These are phyloP conservation scores for Paspalum notatum DNA, from an alignment of 176 grass and related monocot genomes.

Conservation along the genomic window DNA sequence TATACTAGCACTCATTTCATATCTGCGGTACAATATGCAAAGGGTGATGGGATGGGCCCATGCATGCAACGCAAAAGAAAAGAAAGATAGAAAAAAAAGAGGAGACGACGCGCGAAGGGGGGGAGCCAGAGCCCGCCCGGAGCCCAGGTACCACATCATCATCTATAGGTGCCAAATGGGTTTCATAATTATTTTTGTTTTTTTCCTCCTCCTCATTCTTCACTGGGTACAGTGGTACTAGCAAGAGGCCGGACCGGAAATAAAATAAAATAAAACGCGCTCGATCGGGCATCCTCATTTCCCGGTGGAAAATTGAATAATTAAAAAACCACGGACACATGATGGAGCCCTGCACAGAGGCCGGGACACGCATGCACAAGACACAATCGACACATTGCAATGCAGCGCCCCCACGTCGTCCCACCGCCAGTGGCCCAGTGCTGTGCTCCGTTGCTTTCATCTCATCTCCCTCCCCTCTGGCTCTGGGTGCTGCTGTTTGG, in stretches of 20 bases:
- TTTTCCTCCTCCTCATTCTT: background rate
- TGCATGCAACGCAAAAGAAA: conserved; percentile 14
- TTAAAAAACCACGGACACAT: background rate
- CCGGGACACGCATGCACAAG: no score
- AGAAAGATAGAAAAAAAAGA: background rate
- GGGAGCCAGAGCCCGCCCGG: background rate
- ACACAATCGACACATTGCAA: no score
- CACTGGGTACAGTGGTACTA: no score
- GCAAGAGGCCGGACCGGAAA: no score
- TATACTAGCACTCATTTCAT: conserved; percentile 20
- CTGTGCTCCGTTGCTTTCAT: conserved; percentile 37
- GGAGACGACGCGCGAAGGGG: no score
- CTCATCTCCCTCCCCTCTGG: background rate
- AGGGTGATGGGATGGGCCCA: conserved; percentile 34
- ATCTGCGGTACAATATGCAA: background rate
- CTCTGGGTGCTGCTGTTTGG: background rate
- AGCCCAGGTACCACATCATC: background rate
- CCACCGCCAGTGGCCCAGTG: no score
- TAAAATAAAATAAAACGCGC: no score
- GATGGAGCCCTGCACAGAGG: no score
- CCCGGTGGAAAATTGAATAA: no score
- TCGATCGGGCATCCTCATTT: no score
- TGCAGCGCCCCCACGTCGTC: background rate
- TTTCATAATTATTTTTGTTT: background rate
- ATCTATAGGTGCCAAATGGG: background rate